A percentile compares a stretch with the other conserved stretches of the same genome.
phyloP scores from a whole-genome alignment of 2,329 filamentous ascomycete species.

The Fusarium praegraminearum region DNA sequence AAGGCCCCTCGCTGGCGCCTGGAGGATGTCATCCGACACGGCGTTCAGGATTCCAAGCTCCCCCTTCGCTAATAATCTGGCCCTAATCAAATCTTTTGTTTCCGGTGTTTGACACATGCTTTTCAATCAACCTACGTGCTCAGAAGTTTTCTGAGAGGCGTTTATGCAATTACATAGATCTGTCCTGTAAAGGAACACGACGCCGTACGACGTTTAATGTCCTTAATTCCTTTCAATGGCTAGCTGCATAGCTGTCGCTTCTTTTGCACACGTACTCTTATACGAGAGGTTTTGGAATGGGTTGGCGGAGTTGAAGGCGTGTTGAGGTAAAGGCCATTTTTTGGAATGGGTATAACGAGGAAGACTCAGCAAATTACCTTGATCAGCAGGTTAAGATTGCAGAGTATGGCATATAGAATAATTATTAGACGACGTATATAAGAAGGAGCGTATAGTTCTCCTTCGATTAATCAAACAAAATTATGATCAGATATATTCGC shows the following conservation, averaged over 20 bases:
- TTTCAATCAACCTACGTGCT: constrained; percentile 30
- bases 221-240: constrained; percentile 27
- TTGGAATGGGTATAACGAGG: constrained; percentile 43
- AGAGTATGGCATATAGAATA: constrained; percentile 41
- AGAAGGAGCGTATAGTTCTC: constrained; percentile 31
- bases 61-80: constrained; percentile 69
- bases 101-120: constrained; percentile 44
- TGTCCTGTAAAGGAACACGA: constrained; percentile 40
- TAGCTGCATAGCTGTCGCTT: constrained; percentile 22
- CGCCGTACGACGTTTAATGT: constrained; percentile 41
- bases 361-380: constrained; percentile 29
- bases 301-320: constrained; percentile 42
- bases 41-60: constrained; percentile 80
- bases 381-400: constrained; percentile 16
- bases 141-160: constrained; percentile 33
- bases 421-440: constrained; percentile 40
- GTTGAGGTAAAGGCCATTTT: constrained; percentile 28
- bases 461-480: constrained; percentile 38
- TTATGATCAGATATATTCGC: constrained; percentile 18
- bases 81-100: constrained; percentile 38
- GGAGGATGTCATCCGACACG: constrained; percentile 82
- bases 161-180: constrained; percentile 45
- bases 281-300: constrained; percentile 28
- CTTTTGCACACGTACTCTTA: constrained; percentile 22
- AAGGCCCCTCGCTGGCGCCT: constrained; percentile 83